phyloP scores from a whole-genome alignment of 2,329 filamentous ascomycete genomes.

The Fusarium palustre region DNA sequence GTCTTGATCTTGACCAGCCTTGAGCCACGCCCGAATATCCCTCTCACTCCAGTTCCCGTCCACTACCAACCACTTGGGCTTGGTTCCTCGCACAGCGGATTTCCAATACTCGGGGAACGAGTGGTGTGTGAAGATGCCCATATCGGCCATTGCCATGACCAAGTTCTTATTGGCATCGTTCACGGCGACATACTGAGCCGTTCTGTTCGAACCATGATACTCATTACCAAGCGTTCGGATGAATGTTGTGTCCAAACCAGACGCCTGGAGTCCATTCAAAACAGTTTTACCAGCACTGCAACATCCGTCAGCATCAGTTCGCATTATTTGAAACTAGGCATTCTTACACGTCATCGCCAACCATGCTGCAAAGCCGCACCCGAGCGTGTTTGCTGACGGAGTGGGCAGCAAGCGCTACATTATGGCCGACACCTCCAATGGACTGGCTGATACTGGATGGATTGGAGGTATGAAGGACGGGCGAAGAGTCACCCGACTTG shows the following conservation, averaged over 20 bases:
- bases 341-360: slow-evolving; percentile 80
- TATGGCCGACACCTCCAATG: slow-evolving; percentile 91
- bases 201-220: slow-evolving; percentile 68
- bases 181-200: slow-evolving; percentile 90
- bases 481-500: slow-evolving; percentile 50
- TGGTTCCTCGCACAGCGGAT: slow-evolving; percentile 65
- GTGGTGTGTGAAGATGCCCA: slow-evolving; percentile 79
- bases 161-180: slow-evolving; percentile 88
- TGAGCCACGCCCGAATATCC: slow-evolving; percentile 75
- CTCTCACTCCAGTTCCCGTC: slow-evolving; percentile 86
- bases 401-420: slow-evolving; percentile 87
- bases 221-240: slow-evolving; percentile 68
- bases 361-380: slow-evolving; percentile 81
- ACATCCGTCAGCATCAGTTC: slow-evolving; percentile 21
- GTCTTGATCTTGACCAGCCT: slow-evolving; percentile 65
- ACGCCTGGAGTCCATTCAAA: slow-evolving; percentile 70
- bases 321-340: not conserved
- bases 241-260: slow-evolving; percentile 72
- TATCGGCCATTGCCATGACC: slow-evolving; percentile 94
- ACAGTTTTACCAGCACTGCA: slow-evolving; percentile 77
- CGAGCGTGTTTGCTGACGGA: slow-evolving; percentile 68
- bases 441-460: slow-evolving; percentile 83
- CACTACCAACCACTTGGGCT: slow-evolving; percentile 82
- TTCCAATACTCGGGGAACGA: slow-evolving; percentile 69
- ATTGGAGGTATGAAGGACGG: slow-evolving; percentile 83